Evolutionary conservation across 345 rosid genomes (phyloP).

Genomic region (Eutrema japonicum): DNA sequence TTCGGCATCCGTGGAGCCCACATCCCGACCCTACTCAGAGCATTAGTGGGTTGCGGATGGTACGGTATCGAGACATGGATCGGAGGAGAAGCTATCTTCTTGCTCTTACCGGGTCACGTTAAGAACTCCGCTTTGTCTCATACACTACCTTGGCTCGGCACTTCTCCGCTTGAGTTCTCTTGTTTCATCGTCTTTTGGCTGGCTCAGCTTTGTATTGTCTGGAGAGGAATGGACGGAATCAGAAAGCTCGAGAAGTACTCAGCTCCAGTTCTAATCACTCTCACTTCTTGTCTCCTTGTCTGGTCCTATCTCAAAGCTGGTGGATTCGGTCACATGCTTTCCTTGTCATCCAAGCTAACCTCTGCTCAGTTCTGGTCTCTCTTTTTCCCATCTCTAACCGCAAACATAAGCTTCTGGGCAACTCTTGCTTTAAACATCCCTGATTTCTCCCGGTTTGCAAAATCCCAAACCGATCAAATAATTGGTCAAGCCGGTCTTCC

Average conservation of each 20-base stretch:
- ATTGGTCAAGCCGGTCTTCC: constrained; percentile 87
- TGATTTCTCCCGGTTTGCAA: constrained; percentile 84
- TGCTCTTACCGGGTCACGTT: constrained; percentile 65
- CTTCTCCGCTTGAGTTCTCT: constrained; percentile 81
- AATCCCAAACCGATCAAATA: constrained; percentile 73
- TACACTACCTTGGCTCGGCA: constrained; percentile 73
- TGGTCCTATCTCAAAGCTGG: constrained; percentile 88
- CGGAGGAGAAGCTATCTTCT: constrained; percentile 91
- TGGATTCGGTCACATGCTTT: constrained; percentile 78
- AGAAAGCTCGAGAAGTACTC: constrained; percentile 79
- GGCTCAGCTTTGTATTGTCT: constrained; percentile 68
- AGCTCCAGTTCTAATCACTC: constrained; percentile 71
- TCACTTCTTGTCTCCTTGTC: constrained; percentile 65
- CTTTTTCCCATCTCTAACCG: constrained; percentile 88
- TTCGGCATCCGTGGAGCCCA: constrained; percentile 90
- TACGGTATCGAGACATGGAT: constrained; percentile 98
- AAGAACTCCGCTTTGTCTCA: constrained; percentile 55
- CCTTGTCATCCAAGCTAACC: constrained; percentile 66
- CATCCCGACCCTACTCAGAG: constrained; percentile 80
- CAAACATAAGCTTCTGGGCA: constrained; percentile 96
- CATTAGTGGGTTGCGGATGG: constrained; percentile 96
- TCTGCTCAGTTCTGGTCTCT: constrained; percentile 77
- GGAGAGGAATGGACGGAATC: constrained; percentile 89
- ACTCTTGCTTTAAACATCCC: constrained; percentile 90
- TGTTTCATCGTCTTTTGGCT: constrained; percentile 85